A percentile compares a stretch with the other conserved stretches of the same genome.
Conservation (phyloP, 1,284 basidiomycete species). For the Tilletia horrida region DNA sequence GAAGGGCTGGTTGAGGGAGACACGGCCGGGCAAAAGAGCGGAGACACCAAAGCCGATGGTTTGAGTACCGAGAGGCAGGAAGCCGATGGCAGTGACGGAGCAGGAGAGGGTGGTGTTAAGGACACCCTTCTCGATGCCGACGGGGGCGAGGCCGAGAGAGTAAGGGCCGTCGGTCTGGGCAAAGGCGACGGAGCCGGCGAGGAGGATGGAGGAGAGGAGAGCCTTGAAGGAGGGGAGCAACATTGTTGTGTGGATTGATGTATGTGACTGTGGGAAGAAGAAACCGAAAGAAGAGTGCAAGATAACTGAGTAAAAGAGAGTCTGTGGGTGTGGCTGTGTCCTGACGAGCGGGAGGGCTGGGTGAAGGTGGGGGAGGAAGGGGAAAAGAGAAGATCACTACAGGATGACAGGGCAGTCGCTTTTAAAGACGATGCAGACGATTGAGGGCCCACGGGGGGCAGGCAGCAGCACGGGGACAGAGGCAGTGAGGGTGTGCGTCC, state of each 20-base stretch:
- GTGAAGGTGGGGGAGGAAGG: slow-evolving; percentile 7
- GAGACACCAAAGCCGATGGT: slow-evolving; percentile 3
- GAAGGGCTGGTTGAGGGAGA: slow-evolving; percentile 14
- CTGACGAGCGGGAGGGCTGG: too few relatives aligned
- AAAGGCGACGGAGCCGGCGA: slow-evolving; percentile 9
- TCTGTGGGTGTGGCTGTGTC: background rate
- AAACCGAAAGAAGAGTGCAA: background rate
- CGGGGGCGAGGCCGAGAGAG: slow-evolving; percentile 14
- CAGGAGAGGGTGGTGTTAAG: slow-evolving; percentile 15
- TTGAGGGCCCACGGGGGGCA: too few relatives aligned
- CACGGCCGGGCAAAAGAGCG: slow-evolving; percentile 5
- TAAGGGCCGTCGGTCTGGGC: slow-evolving; percentile 12
- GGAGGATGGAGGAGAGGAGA: slow-evolving; percentile 7
- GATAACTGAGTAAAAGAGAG: background rate
- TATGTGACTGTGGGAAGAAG: background rate
- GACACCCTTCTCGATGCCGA: slow-evolving; percentile 17
- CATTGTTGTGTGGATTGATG: background rate
- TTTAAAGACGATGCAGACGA: too few relatives aligned
- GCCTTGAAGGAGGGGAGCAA: slow-evolving; percentile 12
- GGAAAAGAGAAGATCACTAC: slow-evolving; percentile 2
- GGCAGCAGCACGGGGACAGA: too few relatives aligned
- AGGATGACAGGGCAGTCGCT: too few relatives aligned
- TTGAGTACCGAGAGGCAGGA: background rate
- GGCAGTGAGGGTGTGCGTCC: too few relatives aligned
- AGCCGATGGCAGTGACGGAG: background rate